Percentiles rank a stretch among this genome's conserved stretches.
Conservation (phyloP, 768 basidiomycete genomes). For the Steccherinum ochraceum region DNA sequence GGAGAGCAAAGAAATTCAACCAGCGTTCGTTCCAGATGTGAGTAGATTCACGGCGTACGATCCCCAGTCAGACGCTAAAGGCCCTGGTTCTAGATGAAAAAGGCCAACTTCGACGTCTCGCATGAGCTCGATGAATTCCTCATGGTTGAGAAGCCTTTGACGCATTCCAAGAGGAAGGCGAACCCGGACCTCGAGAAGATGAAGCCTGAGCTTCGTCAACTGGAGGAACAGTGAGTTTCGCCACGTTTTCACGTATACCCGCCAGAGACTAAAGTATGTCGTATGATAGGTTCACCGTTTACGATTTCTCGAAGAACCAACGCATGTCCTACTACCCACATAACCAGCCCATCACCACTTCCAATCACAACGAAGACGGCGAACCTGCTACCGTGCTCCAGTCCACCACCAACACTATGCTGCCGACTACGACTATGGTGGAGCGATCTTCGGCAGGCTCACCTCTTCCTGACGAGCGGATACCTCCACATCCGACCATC, state of each 20-base stretch:
- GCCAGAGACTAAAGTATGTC: no score
- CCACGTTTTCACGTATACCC: no score
- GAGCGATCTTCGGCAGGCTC: constrained; percentile 38
- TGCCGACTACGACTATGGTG: constrained; percentile 37
- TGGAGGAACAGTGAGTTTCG: constrained; percentile 89
- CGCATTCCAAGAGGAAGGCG: constrained; percentile 86
- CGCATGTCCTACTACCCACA: constrained; percentile 87
- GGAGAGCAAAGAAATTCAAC: constrained; percentile 59
- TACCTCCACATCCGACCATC: not conserved
- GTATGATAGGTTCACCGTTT: constrained; percentile 72
- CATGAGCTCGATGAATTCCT: constrained; percentile 97
- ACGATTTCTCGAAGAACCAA: constrained; percentile 71
- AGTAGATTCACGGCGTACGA: no score
- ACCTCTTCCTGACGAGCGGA: constrained; percentile 14
- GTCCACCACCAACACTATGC: constrained; percentile 33
- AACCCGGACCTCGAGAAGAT: constrained; percentile 85
- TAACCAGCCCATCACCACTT: constrained; percentile 52
- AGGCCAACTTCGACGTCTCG: constrained; percentile 96
- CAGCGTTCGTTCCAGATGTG: constrained; percentile 92
- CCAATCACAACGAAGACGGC: constrained; percentile 13
- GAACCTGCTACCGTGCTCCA: constrained; percentile 24
- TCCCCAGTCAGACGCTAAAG: no score
- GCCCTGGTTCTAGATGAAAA: constrained; percentile 81
- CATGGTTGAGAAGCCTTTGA: constrained; percentile 97
- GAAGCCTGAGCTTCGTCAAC: constrained; percentile 84